Percentiles rank a stretch among this genome's conserved stretches.
These are phyloP conservation scores for Notholithocarpus densiflorus DNA, from an alignment of 306 rosid genomes.

Conservation along the genomic window DNA sequence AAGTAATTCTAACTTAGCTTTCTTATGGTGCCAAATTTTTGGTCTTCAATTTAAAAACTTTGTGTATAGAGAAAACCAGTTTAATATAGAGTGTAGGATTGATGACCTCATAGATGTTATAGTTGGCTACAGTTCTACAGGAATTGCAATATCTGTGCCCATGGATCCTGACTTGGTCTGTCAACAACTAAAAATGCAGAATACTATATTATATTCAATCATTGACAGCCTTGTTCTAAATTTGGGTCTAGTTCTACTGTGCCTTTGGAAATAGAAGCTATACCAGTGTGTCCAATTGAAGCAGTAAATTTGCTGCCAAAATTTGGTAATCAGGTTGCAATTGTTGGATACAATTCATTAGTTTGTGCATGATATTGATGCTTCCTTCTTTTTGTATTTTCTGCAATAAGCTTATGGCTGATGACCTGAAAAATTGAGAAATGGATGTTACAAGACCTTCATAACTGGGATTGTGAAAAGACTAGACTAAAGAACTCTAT, in stretches of 20 bases:
- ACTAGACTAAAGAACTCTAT: constrained; percentile 3
- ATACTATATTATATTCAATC: neutral
- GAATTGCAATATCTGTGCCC: neutral
- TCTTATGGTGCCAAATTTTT: neutral
- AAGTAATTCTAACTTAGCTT: neutral
- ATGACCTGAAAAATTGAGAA: constrained; percentile 41
- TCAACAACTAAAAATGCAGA: too few relatives aligned
- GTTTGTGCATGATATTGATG: constrained; percentile 45
- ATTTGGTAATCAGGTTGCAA: constrained; percentile 63
- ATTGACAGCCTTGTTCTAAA: neutral
- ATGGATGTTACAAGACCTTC: constrained; percentile 13
- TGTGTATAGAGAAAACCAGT: too few relatives aligned
- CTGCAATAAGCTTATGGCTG: constrained; percentile 57
- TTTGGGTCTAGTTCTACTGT: neutral
- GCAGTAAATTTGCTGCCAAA: constrained; percentile 64
- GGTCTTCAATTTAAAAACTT: neutral
- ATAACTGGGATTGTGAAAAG: constrained; percentile 9
- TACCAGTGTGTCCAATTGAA: constrained; percentile 66
- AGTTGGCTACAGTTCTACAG: neutral
- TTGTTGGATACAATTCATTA: constrained; percentile 50
- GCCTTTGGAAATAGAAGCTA: neutral
- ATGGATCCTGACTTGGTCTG: neutral
- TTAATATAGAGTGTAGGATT: too few relatives aligned
- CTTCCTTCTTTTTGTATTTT: constrained; percentile 53
- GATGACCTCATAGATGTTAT: neutral